Conservation (phyloP, 257 asterid species). For the Solanum dulcamara region DNA sequence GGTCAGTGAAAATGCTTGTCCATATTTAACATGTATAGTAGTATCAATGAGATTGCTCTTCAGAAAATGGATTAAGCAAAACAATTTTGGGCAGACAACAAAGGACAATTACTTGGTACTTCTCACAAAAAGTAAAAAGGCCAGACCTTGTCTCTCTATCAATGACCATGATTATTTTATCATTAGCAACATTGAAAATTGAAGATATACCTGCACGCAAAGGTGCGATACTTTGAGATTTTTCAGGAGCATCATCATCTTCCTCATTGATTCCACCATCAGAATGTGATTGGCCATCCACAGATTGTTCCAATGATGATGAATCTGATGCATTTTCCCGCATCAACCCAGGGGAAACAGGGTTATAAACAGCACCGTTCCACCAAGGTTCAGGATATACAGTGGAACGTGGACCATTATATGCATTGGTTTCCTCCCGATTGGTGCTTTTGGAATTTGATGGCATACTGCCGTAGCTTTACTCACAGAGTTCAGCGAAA, state of each 20-base stretch:
- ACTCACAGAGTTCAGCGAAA: constrained; percentile 1
- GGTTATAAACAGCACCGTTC: constrained; percentile 27
- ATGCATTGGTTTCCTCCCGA: constrained; percentile 25
- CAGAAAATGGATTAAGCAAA: neutral
- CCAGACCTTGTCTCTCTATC: neutral
- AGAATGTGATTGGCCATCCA: constrained; percentile 59
- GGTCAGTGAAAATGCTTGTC: neutral
- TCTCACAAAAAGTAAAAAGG: neutral
- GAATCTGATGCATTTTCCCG: constrained; percentile 57
- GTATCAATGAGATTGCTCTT: neutral
- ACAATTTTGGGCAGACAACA: neutral
- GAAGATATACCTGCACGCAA: constrained; percentile 35
- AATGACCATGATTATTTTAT: neutral
- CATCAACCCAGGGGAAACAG: constrained; percentile 33
- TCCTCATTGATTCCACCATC: constrained; percentile 49
- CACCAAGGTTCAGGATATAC: constrained; percentile 48
- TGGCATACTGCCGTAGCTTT: constrained; percentile 40
- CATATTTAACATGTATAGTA: neutral
- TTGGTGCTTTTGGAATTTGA: constrained; percentile 35
- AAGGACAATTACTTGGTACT: neutral
- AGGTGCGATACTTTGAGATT: constrained; percentile 25
- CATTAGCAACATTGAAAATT: neutral
- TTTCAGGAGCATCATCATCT: constrained; percentile 41
- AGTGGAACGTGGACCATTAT: constrained; percentile 21
- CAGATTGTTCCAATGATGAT: constrained; percentile 58